These are phyloP conservation scores for Lasiosphaeria hispida DNA, from an alignment of 495 filamentous ascomycete genomes.

Conservation along the genomic window DNA sequence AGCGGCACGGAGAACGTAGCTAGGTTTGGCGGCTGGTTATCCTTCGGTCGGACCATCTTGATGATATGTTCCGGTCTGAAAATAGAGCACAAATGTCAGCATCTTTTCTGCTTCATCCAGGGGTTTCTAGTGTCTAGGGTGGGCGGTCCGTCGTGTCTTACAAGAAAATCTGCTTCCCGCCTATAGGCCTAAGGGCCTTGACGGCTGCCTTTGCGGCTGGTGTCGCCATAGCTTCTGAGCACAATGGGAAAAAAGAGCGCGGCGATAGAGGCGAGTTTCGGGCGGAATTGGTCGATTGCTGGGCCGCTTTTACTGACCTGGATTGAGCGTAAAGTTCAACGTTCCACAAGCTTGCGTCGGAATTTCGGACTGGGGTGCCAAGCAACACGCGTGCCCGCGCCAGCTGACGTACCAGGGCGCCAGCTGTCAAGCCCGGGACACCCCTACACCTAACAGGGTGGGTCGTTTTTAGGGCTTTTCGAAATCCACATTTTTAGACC, in stretches of 20 bases:
- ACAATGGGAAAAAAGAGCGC: background rate
- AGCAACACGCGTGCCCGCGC: no score
- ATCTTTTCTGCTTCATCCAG: background rate
- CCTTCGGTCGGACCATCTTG: conserved; percentile 66
- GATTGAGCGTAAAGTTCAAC: no score
- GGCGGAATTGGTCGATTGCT: background rate
- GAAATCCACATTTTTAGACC: no score
- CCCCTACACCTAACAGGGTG: no score
- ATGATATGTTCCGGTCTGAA: conserved; percentile 74
- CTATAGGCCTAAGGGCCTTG: conserved; percentile 24
- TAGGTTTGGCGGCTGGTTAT: conserved; percentile 68
- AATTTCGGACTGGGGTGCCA: no score
- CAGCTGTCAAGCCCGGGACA: no score
- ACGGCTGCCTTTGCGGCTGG: conserved; percentile 4
- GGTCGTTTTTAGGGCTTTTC: no score
- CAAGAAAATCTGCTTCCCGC: conserved; percentile 67
- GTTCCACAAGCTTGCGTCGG: no score
- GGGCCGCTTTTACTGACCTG: no score
- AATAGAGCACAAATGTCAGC: no score
- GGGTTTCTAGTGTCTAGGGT: background rate
- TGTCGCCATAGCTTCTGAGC: conserved; percentile 12
- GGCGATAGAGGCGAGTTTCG: background rate
- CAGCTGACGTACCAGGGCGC: no score
- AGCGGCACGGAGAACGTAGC: conserved; percentile 84
- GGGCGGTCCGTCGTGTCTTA: conserved; percentile 38